These are phyloP conservation scores for Bullera alba DNA, from an alignment of 768 basidiomycete species.

Conservation along the genomic window DNA sequence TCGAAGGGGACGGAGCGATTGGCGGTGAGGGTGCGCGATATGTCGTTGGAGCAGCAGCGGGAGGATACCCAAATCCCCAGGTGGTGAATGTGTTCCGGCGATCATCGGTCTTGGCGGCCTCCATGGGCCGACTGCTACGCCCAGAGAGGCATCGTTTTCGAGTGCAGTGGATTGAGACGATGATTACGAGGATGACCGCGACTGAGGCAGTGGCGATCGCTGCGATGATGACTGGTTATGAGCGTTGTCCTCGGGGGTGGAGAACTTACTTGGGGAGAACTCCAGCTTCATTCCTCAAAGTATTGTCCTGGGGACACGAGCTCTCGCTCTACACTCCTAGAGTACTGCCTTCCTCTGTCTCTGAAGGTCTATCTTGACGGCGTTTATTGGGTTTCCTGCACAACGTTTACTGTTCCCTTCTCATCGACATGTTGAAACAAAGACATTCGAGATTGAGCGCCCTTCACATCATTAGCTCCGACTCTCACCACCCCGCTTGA, in stretches of 20 bases:
- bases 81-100: not conserved
- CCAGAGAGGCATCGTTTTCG: not conserved
- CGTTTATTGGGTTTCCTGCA: too few species aligned
- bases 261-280: not conserved
- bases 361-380: too few species aligned
- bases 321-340: too few species aligned
- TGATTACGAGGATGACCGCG: slow-evolving; percentile 7
- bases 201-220: slow-evolving; percentile 7
- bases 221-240: slow-evolving; percentile 11
- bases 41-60: not conserved
- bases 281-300: not conserved
- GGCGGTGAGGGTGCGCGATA: too few species aligned
- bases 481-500: too few species aligned
- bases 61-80: not conserved
- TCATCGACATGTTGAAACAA: too few species aligned
- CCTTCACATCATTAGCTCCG: too few species aligned
- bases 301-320: too few species aligned
- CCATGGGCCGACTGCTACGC: not conserved
- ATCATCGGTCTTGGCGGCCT: not conserved
- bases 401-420: too few species aligned
- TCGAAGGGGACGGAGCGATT: not conserved
- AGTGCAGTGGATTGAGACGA: slow-evolving; percentile 3
- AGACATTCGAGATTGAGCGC: too few species aligned
- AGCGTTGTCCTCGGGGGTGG: not conserved
- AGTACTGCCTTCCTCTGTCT: too few species aligned